phyloP scores from a whole-genome alignment of 345 rosid genomes.

The Diplotaxis tenuifolia region DNA sequence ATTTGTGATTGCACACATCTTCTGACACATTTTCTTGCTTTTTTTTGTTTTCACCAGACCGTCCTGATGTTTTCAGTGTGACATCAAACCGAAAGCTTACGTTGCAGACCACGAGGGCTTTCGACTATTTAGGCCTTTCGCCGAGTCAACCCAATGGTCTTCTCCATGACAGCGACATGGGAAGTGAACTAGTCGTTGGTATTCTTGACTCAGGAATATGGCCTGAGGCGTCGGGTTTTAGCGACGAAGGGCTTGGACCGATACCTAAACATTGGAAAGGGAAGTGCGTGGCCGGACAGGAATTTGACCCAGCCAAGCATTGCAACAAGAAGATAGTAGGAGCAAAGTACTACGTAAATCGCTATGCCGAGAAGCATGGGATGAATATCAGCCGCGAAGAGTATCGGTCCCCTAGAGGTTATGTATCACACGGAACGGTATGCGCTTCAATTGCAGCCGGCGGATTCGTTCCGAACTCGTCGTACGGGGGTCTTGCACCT shows the following conservation, averaged over 20 bases:
- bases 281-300: slow-evolving; percentile 38
- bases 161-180: slow-evolving; percentile 28
- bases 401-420: slow-evolving; percentile 36
- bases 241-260: slow-evolving; percentile 43
- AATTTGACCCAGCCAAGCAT: slow-evolving; percentile 32
- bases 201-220: slow-evolving; percentile 38
- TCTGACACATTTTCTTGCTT: not conserved
- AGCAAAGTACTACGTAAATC: slow-evolving; percentile 41
- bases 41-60: not conserved
- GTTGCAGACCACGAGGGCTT: slow-evolving; percentile 1
- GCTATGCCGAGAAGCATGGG: not conserved
- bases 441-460: slow-evolving; percentile 37
- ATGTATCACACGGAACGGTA: slow-evolving; percentile 23
- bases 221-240: slow-evolving; percentile 41
- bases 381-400: not conserved
- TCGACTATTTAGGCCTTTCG: slow-evolving; percentile 11
- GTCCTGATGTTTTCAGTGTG: slow-evolving; percentile 21
- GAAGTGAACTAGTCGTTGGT: slow-evolving; percentile 18
- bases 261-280: slow-evolving; percentile 49
- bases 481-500: slow-evolving; percentile 33
- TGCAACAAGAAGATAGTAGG: slow-evolving; percentile 43
- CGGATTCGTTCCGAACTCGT: slow-evolving; percentile 31
- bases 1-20: not conserved
- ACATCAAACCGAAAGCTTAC: not conserved
- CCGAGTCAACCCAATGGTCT: slow-evolving; percentile 8